Evolutionary conservation across 495 filamentous ascomycete species (phyloP).

Genomic region (Lophiostoma macrostomum): DNA sequence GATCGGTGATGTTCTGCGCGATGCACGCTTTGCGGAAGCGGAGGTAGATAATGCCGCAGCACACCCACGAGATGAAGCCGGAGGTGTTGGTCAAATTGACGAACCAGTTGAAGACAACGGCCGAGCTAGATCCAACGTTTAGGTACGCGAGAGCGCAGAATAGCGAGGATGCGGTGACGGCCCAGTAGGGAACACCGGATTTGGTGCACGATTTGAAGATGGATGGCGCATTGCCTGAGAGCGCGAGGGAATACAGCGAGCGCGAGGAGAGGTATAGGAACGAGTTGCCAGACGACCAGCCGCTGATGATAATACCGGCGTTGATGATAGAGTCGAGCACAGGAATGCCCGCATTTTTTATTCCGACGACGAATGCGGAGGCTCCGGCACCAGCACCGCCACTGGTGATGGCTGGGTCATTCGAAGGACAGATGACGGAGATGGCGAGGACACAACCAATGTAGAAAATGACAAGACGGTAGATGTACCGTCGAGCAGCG

Average conservation of each 20-base stretch:
- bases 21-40: constrained; percentile 56
- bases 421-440: constrained; percentile 54
- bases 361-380: constrained; percentile 60
- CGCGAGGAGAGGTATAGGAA: constrained; percentile 59
- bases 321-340: constrained; percentile 65
- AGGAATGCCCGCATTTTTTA: constrained; percentile 52
- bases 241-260: constrained; percentile 46
- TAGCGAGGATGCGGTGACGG: constrained; percentile 35
- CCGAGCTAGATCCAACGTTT: constrained; percentile 23
- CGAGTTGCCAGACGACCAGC: constrained; percentile 63
- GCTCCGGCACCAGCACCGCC: constrained; percentile 52
- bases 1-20: constrained; percentile 50
- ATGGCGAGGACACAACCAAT: constrained; percentile 57
- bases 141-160: constrained; percentile 39
- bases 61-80: constrained; percentile 62
- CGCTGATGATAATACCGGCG: constrained; percentile 66
- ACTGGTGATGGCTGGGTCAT: constrained; percentile 52
- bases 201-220: constrained; percentile 39
- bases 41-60: constrained; percentile 57
- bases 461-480: constrained; percentile 58
- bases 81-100: constrained; percentile 61
- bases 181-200: constrained; percentile 36
- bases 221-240: constrained; percentile 36
- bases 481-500: constrained; percentile 51
- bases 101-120: constrained; percentile 51